Base-by-base conservation (phyloP, 1,139 yeast genomes). In the Yamadazyma sp. region DNA sequence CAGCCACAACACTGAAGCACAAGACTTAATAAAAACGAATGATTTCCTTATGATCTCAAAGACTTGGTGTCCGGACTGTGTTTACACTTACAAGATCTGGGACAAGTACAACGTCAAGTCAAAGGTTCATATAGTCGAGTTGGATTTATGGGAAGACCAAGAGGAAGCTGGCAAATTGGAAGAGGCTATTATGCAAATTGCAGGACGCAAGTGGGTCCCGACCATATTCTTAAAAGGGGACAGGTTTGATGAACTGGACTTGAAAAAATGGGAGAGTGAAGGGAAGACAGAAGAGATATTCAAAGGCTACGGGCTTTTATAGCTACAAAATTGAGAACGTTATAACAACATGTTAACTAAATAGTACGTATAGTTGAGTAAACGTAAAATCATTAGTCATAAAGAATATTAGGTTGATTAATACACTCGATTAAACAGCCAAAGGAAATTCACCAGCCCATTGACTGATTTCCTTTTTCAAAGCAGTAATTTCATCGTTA, bases 391-490 rank as follows among this genome's bases (percentile, higher is more conserved):
- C 44, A 36, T 41, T 25, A 36, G 39, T 36, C 37, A 31, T 38
- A n/a, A 30, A 15, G 10, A 33, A 16, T 29, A 39, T 26, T 37
- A 31, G 33, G 40, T 41, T 41, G 39, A 38, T 37, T 38, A 35
- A 33, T 29, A 33, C 14, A 23, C 18, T 20, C 20, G 18, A 27
- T 36, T 67, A 78, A 48, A 79, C 87, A 54, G 97, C 88, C 56
- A 92, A 84, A 61, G 97, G 97, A 80, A 81, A 92, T 56, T 80
- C 82, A 57, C 89, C 89, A 50, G 95, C 95, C 97, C 97, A 92
- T 52, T 76, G 76, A 54, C 82, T 76, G 50, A 92, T 85, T 68
- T 92, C 97, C 41, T 73, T 66, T 73, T 87, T 88, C 54, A 85
- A 75, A 35, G 71, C 67, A 45, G 70, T 67, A 58, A 89, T 71